Base-by-base conservation (phyloP, 1,139 yeast genomes). In the Kurtzmaniella quercitrusa region DNA sequence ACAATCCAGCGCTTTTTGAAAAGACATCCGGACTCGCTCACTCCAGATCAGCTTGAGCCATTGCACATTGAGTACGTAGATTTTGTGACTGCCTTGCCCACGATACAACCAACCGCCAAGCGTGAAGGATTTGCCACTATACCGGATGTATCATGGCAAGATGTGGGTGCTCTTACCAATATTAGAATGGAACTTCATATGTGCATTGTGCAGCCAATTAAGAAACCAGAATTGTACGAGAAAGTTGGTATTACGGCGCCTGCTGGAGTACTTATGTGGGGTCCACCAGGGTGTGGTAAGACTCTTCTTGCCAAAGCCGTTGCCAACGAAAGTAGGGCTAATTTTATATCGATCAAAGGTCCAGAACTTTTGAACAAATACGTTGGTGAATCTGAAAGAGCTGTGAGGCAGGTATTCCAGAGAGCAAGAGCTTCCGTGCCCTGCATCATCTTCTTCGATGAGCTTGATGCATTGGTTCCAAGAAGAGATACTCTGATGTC, bases 271-370 rank as follows among this genome's bases (percentile, higher is more conserved):
- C 68, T 93, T 17, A 76, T 93, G 73, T 93, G 98, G 98, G 99
- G 99, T 0, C 99, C 98, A 1, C 98, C 98, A 2, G 98, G 98
- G 18, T 93, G 98, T 68, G 98, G 98, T 74, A 93, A 93, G 59
- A 93, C 98, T 0, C 71, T 93, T 44, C 70, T 93, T 40, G 98
- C 98, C 1, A 93, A 93, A 57, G 98, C 98, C 0, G 98, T 93
- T 9, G 98, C 98, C 12, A 91, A 93, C 59, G 98, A 93, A 63
- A 88, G 96, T 1, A 78, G 95, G 43, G 98, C 98, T 7, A 93
- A 93, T 60, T 93, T 93, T 63, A 93, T 93, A 37, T 87, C 96
- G 8, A 89, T 93, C 34, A 84, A 94, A 50, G 98, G 98, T 2
- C 98, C 98, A 0, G 98, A 93, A 60, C 67, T 93, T 44, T 71